These are phyloP conservation scores for Podosphaera xanthii DNA, from an alignment of 2,329 filamentous ascomycete genomes.

Conservation along the genomic window DNA sequence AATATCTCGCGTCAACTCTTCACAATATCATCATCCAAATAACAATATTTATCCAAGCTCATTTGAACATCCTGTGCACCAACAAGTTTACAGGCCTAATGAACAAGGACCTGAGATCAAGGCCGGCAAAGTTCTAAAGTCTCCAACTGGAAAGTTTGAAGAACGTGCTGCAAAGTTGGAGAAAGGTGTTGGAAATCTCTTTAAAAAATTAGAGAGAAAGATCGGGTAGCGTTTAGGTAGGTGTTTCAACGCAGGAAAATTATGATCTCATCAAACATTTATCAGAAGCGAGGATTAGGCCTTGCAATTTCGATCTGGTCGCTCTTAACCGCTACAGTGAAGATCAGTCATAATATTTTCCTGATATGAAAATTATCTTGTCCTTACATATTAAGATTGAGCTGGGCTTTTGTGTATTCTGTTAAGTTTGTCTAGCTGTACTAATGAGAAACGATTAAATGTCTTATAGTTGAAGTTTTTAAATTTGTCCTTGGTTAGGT, in stretches of 20 bases:
- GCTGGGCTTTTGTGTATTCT: no score
- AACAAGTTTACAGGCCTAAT: conserved; percentile 46
- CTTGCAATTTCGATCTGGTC: no score
- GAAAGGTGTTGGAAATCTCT: conserved; percentile 44
- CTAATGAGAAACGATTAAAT: no score
- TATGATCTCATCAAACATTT: no score
- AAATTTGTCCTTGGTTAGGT: no score
- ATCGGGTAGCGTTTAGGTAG: conserved; percentile 10
- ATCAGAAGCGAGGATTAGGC: no score
- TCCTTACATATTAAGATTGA: no score
- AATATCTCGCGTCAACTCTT: conserved; percentile 17
- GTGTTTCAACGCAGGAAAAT: background rate
- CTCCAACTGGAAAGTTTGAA: conserved; percentile 33
- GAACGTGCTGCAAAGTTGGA: conserved; percentile 43
- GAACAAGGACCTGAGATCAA: conserved; percentile 30
- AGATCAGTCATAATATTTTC: no score
- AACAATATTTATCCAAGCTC: conserved; percentile 4
- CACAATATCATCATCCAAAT: conserved; percentile 26
- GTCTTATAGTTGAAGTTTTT: no score
- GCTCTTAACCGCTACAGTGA: no score
- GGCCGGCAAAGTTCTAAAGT: conserved; percentile 21
- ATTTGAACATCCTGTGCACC: conserved; percentile 36
- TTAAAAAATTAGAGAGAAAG: conserved; percentile 60
- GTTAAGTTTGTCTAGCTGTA: no score
- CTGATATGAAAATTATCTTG: no score